Base-by-base conservation (phyloP, 176 grass and related monocot species). In the Oryza officinalis region DNA sequence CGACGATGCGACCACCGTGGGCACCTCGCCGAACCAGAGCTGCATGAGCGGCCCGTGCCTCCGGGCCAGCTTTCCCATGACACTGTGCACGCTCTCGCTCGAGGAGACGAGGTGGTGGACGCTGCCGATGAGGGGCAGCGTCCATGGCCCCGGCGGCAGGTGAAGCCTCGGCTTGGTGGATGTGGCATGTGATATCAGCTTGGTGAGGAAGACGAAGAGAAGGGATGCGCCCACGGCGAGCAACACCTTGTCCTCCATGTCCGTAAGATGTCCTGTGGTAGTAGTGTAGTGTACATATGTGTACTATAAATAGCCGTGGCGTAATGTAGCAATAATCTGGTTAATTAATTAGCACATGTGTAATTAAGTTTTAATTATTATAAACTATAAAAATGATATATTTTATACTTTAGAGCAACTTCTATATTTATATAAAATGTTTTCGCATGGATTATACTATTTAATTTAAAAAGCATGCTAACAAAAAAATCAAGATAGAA, bases 21-120 rank as follows among this genome's bases (percentile, higher is more conserved):
- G 71, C 26, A 81, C 79, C 78, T 75, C 79, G 14, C 85, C 78
- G 6, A 87, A 18, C 7, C 26, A 11, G 5, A 87, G 33, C 47
- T 27, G 7, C 78, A 87, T 87, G 0, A 87, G 13, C 0, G 71
- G 85, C n/a, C 78, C 78, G 13, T 87, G 45, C 78, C 18, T 59
- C 20, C 4, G 2, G 33, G 71, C 26, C 2, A 85, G 65, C 8
- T 1, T 12, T n/a, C n/a, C 3, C 44, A 85, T 43, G 6, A 12
- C 25, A 9, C 0, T 65, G 65, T 45, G 13, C 7, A 26, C n/a
- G 7, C 26, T 5, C 9, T 41, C 52, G 37, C 20, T 13, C 35
- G 35, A 37, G 41, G 12, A 30, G 66, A 43, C 37, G 0, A 71
- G 5, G 83, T 66, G 83, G 72, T 86, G 83, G 14, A 72, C 10